Conservation (phyloP, 2,329 filamentous ascomycete species). For the Epicoccum sorghinum region DNA sequence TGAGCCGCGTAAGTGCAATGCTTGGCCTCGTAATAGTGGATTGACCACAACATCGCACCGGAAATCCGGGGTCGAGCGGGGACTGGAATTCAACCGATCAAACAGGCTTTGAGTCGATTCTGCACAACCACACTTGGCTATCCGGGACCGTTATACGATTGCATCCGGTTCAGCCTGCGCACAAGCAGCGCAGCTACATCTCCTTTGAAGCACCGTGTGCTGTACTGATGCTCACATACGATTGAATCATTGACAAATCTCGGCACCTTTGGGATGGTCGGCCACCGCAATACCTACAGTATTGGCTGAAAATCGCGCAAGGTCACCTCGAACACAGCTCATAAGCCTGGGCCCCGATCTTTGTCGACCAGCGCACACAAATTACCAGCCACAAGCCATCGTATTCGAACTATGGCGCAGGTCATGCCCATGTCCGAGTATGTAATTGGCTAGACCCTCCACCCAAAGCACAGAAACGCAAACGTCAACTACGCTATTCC, state of each 20-base stretch:
- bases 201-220: neutral
- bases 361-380: neutral
- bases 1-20: constrained; percentile 3
- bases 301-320: constrained; percentile 12
- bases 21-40: constrained; percentile 9
- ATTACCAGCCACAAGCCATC: constrained; percentile 10
- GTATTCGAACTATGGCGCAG: constrained; percentile 1
- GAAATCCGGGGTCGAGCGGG: constrained; percentile 7
- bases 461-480: neutral
- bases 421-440: neutral
- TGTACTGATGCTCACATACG: too few relatives aligned
- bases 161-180: neutral
- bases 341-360: constrained; percentile 1
- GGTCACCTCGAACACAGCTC: neutral
- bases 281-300: neutral
- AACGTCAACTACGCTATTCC: neutral
- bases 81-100: constrained; percentile 3
- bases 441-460: neutral
- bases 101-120: neutral
- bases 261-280: too few relatives aligned
- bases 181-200: too few relatives aligned
- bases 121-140: neutral
- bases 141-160: too few relatives aligned
- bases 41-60: neutral
- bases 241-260: too few relatives aligned